phyloP scores from a whole-genome alignment of 208 protist species.

The Crithidia sp. region DNA sequence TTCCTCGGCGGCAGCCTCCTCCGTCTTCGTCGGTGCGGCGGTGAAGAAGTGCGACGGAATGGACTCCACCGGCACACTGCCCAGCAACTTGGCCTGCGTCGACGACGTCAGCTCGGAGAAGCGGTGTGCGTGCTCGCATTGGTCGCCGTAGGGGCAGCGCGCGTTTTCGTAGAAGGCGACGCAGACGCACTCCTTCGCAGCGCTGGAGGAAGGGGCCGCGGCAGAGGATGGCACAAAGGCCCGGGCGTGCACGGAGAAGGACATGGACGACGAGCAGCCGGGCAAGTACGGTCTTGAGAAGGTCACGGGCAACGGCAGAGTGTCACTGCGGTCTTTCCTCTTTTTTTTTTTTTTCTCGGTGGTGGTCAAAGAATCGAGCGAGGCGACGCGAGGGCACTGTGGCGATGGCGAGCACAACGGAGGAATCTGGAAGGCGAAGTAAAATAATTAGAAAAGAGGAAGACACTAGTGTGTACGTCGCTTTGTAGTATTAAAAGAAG shows the following conservation, averaged over 20 bases:
- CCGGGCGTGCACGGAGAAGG: slow-evolving; percentile 52
- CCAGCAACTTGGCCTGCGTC: slow-evolving; percentile 65
- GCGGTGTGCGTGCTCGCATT: slow-evolving; percentile 78
- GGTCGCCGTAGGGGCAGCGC: slow-evolving; percentile 56
- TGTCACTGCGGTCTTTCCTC: no score
- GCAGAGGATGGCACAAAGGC: slow-evolving; percentile 35
- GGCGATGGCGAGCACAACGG: no score
- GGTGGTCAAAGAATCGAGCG: no score
- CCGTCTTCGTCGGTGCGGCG: not conserved
- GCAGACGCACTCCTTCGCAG: slow-evolving; percentile 69
- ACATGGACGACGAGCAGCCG: slow-evolving; percentile 23
- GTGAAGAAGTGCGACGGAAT: slow-evolving; percentile 73
- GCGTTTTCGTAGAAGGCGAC: slow-evolving; percentile 74
- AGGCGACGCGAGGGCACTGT: no score
- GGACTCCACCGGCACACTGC: slow-evolving; percentile 50
- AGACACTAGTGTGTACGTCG: not conserved
- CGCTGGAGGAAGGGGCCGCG: slow-evolving; percentile 6
- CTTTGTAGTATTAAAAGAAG: not conserved
- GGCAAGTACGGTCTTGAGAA: not conserved
- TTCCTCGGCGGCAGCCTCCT: not conserved
- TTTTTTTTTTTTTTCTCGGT: no score
- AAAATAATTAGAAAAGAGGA: not conserved
- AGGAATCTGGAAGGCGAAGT: no score
- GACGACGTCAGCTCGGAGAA: slow-evolving; percentile 60
- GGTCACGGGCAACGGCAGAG: not conserved